Conservation (phyloP, 306 rosid species). For the Delonix regia region DNA sequence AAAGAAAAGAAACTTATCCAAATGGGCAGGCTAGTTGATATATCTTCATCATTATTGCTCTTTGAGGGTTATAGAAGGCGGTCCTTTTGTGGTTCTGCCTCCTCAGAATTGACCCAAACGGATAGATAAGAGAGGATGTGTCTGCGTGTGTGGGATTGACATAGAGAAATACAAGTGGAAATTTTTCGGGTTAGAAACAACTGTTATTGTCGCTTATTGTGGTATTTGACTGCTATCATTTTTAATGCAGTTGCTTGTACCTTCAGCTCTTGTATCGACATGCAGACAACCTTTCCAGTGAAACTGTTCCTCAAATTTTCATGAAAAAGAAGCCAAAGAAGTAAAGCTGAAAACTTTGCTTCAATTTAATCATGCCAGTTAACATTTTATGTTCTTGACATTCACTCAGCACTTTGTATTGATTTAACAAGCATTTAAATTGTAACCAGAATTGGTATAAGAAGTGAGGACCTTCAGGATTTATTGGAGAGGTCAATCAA, state of each 20-base stretch:
- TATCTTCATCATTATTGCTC: not conserved
- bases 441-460: constrained; percentile 81
- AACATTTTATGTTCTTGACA: constrained; percentile 30
- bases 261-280: constrained; percentile 84
- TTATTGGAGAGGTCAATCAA: constrained; percentile 66
- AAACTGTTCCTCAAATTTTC: constrained; percentile 76
- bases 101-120: not conserved
- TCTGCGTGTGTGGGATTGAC: not conserved
- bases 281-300: constrained; percentile 75
- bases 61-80: not conserved
- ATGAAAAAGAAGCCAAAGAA: constrained; percentile 71
- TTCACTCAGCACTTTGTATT: constrained; percentile 29
- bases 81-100: not conserved
- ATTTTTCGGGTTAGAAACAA: not conserved
- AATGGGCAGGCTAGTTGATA: not conserved
- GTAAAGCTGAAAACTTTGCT: constrained; percentile 48
- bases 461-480: constrained; percentile 84
- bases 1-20: not conserved
- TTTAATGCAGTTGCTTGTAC: constrained; percentile 77
- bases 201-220: constrained; percentile 16
- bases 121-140: not conserved
- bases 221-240: constrained; percentile 35
- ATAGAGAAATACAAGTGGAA: not conserved
- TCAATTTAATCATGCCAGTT: constrained; percentile 24
- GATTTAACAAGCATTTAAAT: constrained; percentile 22